Conservation (phyloP, 208 protist species). For the Blechomonas ayalai region DNA sequence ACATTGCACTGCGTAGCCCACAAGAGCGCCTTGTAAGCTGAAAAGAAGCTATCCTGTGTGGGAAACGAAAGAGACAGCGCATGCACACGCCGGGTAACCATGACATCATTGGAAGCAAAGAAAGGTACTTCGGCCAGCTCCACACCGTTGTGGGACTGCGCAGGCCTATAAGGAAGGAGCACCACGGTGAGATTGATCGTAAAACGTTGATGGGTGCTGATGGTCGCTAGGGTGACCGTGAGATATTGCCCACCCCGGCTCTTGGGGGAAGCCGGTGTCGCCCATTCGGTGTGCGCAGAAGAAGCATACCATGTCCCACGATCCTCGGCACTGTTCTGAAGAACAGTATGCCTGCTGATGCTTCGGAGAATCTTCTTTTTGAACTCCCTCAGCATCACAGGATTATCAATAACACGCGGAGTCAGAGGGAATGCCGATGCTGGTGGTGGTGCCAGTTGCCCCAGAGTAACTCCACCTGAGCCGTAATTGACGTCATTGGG, state of each 20-base stretch:
- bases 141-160: slow-evolving; percentile 24
- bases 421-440: slow-evolving; percentile 62
- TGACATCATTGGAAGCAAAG: slow-evolving; percentile 39
- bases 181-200: slow-evolving; percentile 64
- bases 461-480: slow-evolving; percentile 47
- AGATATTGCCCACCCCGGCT: slow-evolving; percentile 36
- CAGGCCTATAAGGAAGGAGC: slow-evolving; percentile 50
- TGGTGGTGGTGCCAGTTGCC: slow-evolving; percentile 48
- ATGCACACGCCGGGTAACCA: slow-evolving; percentile 43
- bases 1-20: slow-evolving; percentile 84
- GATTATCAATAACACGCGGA: slow-evolving; percentile 48
- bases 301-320: slow-evolving; percentile 41
- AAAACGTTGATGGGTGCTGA: slow-evolving; percentile 52
- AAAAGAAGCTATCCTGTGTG: slow-evolving; percentile 62
- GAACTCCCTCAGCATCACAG: slow-evolving; percentile 46
- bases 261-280: background rate
- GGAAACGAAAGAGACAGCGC: slow-evolving; percentile 64
- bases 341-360: slow-evolving; percentile 15
- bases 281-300: slow-evolving; percentile 1
- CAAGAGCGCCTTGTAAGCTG: slow-evolving; percentile 72
- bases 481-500: slow-evolving; percentile 48
- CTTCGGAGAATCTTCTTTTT: slow-evolving; percentile 53
- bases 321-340: slow-evolving; percentile 51
- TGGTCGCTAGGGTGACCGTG: slow-evolving; percentile 57
- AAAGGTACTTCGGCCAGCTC: slow-evolving; percentile 53